Evolutionary conservation across 169 alveolate species (phyloP), one percentile per base, ranked within the genome.

Genomic region (Plasmodium ovale): DNA sequence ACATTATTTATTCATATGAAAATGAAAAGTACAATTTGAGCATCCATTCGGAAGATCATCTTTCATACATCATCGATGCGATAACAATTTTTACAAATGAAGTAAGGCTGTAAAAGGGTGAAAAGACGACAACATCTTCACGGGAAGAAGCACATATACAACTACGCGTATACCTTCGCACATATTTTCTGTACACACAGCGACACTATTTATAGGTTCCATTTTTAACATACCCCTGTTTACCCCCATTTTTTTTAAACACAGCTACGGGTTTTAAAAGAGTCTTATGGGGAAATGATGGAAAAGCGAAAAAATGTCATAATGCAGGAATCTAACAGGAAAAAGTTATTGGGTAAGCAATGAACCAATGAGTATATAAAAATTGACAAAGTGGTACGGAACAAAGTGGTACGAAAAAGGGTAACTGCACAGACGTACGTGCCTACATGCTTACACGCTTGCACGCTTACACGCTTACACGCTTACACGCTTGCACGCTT

Each of bases 11-110:
- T 47, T 53, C 87, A 19, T 85, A 85, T 69, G 87, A 42, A 60
- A 69, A 68, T 54, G 91, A 54, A 49, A 85, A 68, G 35, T 85
- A 85, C 49, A 31, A 54, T 39, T 56, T 85, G 51, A 54, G 87
- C 31, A 85, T 85, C 16, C 91, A 85, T 64, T 85, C 91, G 21
- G 69, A 85, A 33, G 19, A 54, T 2, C 19, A 85, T 39, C 87
- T 85, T 2, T 85, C 71, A 7, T 85, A 85, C 49, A 85, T 85
- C 33, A 85, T 85, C 23, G 91, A 85, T 37, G 91, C 91, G 29
- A 85, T 85, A 37, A 85, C 91, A 60, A 68, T 85, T 85, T 85
- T 85, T 56, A 85, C 91, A n/a, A 85, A 85, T 39, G 91, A 68
- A 35, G 91, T 85, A 85, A 39, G 54, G 5, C 56, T n/a, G n/a